phyloP scores from a whole-genome alignment of 139 green algal species.

The Monoraphidium neglectum region DNA sequence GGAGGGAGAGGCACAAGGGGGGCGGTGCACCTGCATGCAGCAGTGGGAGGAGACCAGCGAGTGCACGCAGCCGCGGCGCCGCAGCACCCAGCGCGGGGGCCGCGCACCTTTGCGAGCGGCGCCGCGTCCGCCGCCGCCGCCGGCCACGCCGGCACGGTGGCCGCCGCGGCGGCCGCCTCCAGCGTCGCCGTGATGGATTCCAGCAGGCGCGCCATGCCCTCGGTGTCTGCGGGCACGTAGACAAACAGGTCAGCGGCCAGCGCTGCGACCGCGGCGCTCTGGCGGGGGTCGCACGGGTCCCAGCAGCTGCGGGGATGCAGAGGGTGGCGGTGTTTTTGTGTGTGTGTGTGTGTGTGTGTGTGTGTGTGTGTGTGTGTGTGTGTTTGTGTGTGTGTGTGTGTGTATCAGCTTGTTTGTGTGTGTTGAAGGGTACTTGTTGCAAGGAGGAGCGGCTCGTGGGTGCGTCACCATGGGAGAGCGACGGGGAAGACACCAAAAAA shows the following conservation, averaged over 20 bases:
- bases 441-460: too few species aligned
- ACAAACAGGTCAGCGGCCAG: conserved; percentile 72
- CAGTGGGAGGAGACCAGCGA: too few species aligned
- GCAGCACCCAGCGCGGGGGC: background rate
- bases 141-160: conserved; percentile 60
- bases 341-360: too few species aligned
- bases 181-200: conserved; percentile 29
- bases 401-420: background rate
- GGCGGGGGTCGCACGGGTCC: conserved; percentile 58
- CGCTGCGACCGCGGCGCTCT: conserved; percentile 48
- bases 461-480: too few species aligned
- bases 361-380: too few species aligned
- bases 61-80: background rate
- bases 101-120: conserved; percentile 35
- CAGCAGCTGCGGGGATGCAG: conserved; percentile 57
- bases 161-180: conserved; percentile 39
- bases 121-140: conserved; percentile 40
- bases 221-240: conserved; percentile 67
- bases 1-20: too few species aligned
- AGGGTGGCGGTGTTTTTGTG: too few species aligned
- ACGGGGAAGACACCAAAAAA: too few species aligned
- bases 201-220: conserved; percentile 50
- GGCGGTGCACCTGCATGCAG: background rate
- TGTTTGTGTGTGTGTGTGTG: too few species aligned
- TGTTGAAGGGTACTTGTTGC: too few species aligned